Conservation (phyloP, 176 grass and related monocot species). For the Raddia guianensis region DNA sequence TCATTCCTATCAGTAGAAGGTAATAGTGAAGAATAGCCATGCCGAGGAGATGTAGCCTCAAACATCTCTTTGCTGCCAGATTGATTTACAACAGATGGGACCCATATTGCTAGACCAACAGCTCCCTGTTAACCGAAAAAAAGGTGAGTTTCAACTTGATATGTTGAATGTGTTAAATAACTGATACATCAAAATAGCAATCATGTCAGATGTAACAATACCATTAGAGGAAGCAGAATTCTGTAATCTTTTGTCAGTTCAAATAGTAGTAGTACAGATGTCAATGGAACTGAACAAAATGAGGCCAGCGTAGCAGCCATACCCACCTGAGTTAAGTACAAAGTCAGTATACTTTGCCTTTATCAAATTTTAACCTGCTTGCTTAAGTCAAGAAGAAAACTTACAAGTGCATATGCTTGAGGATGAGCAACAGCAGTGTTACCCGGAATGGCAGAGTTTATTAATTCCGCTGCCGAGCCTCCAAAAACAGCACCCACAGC, state of each 20-base stretch:
- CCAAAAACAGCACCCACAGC: slow-evolving; percentile 98
- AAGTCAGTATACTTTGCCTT: slow-evolving; percentile 3
- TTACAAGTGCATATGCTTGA: slow-evolving; percentile 97
- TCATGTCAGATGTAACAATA: slow-evolving; percentile 37
- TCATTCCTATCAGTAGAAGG: slow-evolving; percentile 63
- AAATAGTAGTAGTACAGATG: slow-evolving; percentile 93
- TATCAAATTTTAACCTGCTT: slow-evolving; percentile 20
- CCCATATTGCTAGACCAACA: slow-evolving; percentile 99
- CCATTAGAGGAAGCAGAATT: slow-evolving; percentile 96
- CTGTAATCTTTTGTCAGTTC: slow-evolving; percentile 98
- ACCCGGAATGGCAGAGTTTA: slow-evolving; percentile 89
- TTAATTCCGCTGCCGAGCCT: slow-evolving; percentile 86
- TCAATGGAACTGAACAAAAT: slow-evolving; percentile 89
- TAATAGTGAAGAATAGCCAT: slow-evolving; percentile 77
- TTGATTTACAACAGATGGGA: slow-evolving; percentile 81
- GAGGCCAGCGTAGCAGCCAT: slow-evolving; percentile 98
- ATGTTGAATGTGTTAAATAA: slow-evolving; percentile 12
- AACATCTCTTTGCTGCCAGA: slow-evolving; percentile 51
- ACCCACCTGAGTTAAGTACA: slow-evolving; percentile 69
- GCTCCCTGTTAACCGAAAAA: slow-evolving; percentile 72
- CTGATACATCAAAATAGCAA: slow-evolving; percentile 36
- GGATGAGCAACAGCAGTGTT: slow-evolving; percentile 95
- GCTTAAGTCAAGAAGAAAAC: slow-evolving; percentile 35
- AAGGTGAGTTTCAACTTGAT: slow-evolving; percentile 13
- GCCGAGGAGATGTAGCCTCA: slow-evolving; percentile 60